These are phyloP conservation scores for Furcasterigmium furcatum DNA, from an alignment of 2,329 filamentous ascomycete genomes.

Conservation along the genomic window DNA sequence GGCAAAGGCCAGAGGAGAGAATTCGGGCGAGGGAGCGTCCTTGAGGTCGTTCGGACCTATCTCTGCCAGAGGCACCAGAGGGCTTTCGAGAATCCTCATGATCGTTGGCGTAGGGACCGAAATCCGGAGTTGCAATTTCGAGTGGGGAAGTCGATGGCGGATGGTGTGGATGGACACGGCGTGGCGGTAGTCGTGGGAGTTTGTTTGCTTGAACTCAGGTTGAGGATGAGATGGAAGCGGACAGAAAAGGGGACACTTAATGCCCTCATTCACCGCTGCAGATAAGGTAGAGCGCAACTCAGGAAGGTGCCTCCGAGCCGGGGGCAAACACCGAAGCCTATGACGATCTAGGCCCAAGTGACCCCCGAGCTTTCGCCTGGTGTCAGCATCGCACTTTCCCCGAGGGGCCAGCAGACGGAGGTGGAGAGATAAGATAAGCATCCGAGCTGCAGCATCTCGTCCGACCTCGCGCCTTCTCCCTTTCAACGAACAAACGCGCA, in stretches of 20 bases:
- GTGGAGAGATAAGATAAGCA: no score
- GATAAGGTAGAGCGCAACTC: background rate
- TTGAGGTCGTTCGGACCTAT: conserved; percentile 6
- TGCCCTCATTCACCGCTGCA: conserved; percentile 1
- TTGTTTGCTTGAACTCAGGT: no score
- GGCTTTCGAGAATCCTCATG: conserved; percentile 10
- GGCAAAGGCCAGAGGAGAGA: conserved; percentile 48
- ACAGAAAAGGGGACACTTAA: background rate
- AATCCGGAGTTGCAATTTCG: background rate
- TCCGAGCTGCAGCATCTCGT: no score
- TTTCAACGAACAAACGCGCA: no score
- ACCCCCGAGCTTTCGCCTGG: no score
- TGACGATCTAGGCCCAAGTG: background rate
- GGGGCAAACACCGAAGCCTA: background rate
- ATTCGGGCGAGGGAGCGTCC: conserved; percentile 41
- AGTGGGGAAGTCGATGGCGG: no score
- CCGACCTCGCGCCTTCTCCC: no score
- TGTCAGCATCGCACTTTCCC: no score
- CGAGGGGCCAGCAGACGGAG: no score
- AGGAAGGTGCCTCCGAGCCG: no score
- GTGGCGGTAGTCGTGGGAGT: no score
- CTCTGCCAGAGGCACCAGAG: conserved; percentile 6
- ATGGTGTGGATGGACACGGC: no score
- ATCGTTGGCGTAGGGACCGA: conserved; percentile 2
- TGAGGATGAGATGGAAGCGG: background rate